These are phyloP conservation scores for Phytopythium mirpurense DNA, from an alignment of 352 stramenopile species.

Conservation along the genomic window DNA sequence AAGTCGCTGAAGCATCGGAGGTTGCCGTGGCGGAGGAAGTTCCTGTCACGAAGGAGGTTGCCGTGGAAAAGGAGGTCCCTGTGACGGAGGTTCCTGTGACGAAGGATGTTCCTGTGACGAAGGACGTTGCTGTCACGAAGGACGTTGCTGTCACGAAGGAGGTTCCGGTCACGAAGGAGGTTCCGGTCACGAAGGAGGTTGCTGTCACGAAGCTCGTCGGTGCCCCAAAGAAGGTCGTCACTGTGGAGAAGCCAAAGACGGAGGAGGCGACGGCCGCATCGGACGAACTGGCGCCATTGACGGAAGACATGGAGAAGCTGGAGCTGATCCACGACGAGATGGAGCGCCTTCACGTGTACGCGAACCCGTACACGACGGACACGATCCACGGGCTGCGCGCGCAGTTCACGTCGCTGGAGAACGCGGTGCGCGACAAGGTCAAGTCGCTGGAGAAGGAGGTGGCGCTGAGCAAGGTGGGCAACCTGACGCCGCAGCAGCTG, in stretches of 20 bases:
- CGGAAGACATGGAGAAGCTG: conserved; percentile 76
- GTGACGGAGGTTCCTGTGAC: conserved; percentile 10
- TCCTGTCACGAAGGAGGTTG: conserved; percentile 2
- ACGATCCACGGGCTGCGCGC: conserved; percentile 86
- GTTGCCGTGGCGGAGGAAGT: conserved; percentile 8
- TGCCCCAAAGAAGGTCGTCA: conserved; percentile 9
- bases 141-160: conserved; percentile 22
- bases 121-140: conserved; percentile 12
- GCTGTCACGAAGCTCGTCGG: conserved; percentile 14
- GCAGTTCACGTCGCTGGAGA: conserved; percentile 81
- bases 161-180: conserved; percentile 12
- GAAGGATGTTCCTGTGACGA: conserved; percentile 13
- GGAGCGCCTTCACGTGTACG: conserved; percentile 78
- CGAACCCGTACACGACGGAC: conserved; percentile 88
- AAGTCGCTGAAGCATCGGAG: no score
- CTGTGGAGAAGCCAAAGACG: conserved; percentile 12
- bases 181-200: conserved; percentile 22
- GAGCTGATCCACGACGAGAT: conserved; percentile 82
- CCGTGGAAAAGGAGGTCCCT: conserved; percentile 10
- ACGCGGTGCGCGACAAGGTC: conserved; percentile 69
- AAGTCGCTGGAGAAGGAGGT: conserved; percentile 89
- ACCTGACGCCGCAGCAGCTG: conserved; percentile 77
- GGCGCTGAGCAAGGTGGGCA: conserved; percentile 75
- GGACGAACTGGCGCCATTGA: conserved; percentile 34
- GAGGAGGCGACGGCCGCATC: conserved; percentile 21